Conservation (phyloP, 2,329 filamentous ascomycete species). For the Pyrenophora graminea region DNA sequence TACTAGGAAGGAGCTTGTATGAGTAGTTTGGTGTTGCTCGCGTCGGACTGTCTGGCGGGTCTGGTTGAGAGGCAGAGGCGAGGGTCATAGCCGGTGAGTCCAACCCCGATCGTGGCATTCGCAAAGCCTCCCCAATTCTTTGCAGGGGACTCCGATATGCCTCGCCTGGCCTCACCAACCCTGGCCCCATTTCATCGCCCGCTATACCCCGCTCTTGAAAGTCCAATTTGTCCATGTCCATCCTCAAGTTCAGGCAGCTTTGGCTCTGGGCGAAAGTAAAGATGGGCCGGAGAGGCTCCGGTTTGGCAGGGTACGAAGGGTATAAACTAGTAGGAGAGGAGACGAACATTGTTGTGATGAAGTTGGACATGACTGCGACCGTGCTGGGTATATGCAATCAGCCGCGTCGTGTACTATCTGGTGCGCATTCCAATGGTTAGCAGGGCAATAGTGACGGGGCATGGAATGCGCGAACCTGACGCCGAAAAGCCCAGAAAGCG, state of each 20-base stretch:
- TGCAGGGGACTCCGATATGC: not conserved
- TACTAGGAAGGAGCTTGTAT: too few relatives aligned
- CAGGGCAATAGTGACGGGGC: slow-evolving; percentile 25
- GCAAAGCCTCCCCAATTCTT: not conserved
- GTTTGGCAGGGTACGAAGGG: not conserved
- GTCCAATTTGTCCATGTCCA: not conserved
- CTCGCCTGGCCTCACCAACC: too few relatives aligned
- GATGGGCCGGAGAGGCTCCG: not conserved
- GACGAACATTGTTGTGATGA: slow-evolving; percentile 81
- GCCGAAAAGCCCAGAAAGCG: not conserved
- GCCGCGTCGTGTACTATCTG: slow-evolving; percentile 5
- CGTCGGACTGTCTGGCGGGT: too few relatives aligned
- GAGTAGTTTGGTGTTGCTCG: too few relatives aligned
- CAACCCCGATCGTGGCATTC: not conserved
- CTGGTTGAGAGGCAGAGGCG: too few relatives aligned
- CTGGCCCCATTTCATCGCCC: not conserved
- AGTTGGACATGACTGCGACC: slow-evolving; percentile 57
- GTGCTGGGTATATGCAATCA: slow-evolving; percentile 22
- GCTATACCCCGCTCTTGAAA: not conserved
- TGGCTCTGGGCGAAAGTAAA: not conserved
- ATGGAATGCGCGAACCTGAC: slow-evolving; percentile 20
- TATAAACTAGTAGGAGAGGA: not conserved
- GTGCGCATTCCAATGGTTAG: slow-evolving; percentile 43
- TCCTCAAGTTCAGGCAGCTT: not conserved
- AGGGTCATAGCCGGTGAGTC: too few relatives aligned